Base-by-base conservation (phyloP, 352 stramenopile species). In the Pythium phragmiticola region DNA sequence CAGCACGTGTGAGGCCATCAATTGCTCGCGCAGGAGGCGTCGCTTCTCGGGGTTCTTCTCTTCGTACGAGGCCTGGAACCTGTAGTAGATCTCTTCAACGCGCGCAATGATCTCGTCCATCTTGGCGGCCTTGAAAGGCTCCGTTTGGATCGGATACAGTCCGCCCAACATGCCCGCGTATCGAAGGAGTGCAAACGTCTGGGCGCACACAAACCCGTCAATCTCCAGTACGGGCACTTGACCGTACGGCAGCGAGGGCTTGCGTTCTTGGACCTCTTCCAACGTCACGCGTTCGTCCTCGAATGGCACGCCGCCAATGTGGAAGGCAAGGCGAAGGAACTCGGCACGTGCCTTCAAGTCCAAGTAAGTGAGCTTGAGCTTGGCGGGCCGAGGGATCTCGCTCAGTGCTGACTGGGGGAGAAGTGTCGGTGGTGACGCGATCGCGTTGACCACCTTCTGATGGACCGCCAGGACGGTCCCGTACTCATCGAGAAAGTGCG, bases 31-130 rank as follows among this genome's bases (percentile, higher is more conserved):
- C 58, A 78, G 54, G 2, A 37, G 65, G n/a, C 72, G 53, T 1
- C 56, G 58, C 36, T 68, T 53, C 5, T 19, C 26, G 26, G 26
- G 26, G 26, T 30, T 30, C 4, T 72, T 58, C 16, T 82, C 68
- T 11, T 46, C 28, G 45, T 73, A 73, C 26, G 26, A 30, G 3
- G 61, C 58, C 12, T 54, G 14, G 26, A 81, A 69, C 45, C 69
- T 49, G n/a, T 73, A 66, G 17, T 30, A 30, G 30, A 78, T 52
- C 46, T 83, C 68, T 12, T 60, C 53, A 26, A 80, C 52, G 46
- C 81, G 75, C 16, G 36, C 14, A 48, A 89, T 33, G 52, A 89
- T 70, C 61, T 89, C 80, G 64, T 30, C 26, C 26, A 30, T 30
- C 26, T 30, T 30, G 26, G 26, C 26, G 26, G 26, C 26, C 26